phyloP scores from a whole-genome alignment of 2,329 filamentous ascomycete genomes.

The Trichoderma guizhouense region DNA sequence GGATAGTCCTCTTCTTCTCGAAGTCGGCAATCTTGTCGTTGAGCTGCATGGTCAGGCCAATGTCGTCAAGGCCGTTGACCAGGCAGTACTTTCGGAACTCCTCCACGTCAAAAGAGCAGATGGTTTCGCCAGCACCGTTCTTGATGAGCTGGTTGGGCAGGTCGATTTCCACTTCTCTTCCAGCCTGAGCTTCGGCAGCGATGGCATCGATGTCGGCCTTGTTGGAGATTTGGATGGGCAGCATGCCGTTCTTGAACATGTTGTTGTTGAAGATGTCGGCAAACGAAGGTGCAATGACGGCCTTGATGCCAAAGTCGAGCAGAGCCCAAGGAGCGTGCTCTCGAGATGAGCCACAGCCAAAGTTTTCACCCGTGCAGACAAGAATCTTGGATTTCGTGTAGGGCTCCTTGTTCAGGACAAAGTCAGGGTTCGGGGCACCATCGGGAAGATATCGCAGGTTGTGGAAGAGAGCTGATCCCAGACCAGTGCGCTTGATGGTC shows the following conservation, averaged over 20 bases:
- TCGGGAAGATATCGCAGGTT: slow-evolving; percentile 74
- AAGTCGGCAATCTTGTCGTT: slow-evolving; percentile 84
- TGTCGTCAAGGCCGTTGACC: slow-evolving; percentile 90
- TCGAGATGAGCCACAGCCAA: slow-evolving; percentile 87
- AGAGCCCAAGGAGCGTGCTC: slow-evolving; percentile 98
- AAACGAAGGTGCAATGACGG: slow-evolving; percentile 81
- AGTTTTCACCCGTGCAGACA: slow-evolving; percentile 88
- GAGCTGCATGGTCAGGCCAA: slow-evolving; percentile 88
- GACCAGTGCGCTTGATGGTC: slow-evolving; percentile 96
- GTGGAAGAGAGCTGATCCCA: slow-evolving; percentile 84
- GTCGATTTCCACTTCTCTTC: slow-evolving; percentile 84
- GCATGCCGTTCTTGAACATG: slow-evolving; percentile 99
- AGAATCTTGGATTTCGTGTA: slow-evolving; percentile 85
- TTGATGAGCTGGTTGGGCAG: slow-evolving; percentile 81
- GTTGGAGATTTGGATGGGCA: slow-evolving; percentile 75
- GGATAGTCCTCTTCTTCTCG: slow-evolving; percentile 70
- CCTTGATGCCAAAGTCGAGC: slow-evolving; percentile 93
- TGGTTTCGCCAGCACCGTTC: slow-evolving; percentile 66
- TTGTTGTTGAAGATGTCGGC: slow-evolving; percentile 94
- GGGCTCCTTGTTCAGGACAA: slow-evolving; percentile 86
- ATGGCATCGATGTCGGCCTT: slow-evolving; percentile 64
- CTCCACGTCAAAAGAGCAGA: slow-evolving; percentile 83
- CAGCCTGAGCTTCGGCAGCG: slow-evolving; percentile 72
- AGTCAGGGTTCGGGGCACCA: slow-evolving; percentile 72
- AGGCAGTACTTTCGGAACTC: slow-evolving; percentile 93